Conservation (phyloP, 2,329 filamentous ascomycete genomes). For the Parafenestella ontariensis region DNA sequence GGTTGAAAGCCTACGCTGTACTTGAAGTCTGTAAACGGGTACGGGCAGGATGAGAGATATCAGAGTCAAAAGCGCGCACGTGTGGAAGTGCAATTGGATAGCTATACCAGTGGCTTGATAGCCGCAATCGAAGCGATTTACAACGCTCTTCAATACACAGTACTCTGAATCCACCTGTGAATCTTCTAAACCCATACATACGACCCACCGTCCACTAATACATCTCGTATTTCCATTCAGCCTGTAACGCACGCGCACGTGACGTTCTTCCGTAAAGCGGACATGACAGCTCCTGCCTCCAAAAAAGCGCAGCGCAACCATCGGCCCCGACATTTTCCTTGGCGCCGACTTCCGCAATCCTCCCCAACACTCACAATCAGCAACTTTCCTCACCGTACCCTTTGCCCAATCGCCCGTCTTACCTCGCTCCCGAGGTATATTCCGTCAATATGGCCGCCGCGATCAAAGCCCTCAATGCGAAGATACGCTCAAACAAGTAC, state of each 20-base stretch:
- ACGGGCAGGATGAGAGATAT: constrained; percentile 3
- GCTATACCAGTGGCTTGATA: constrained; percentile 14
- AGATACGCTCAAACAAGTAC: constrained; percentile 59
- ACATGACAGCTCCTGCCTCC: constrained; percentile 4
- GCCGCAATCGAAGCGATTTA: constrained; percentile 10
- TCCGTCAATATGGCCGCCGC: constrained; percentile 57
- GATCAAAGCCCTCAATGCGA: constrained; percentile 62
- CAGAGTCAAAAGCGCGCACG: constrained; percentile 7
- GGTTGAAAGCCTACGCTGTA: not conserved
- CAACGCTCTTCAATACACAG: not conserved
- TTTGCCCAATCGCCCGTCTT: constrained; percentile 9
- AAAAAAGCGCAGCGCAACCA: not conserved
- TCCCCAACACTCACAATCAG: constrained; percentile 5
- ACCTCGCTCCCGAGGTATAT: constrained; percentile 10
- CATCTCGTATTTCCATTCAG: not conserved
- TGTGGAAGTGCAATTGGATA: constrained; percentile 4
- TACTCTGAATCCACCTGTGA: not conserved
- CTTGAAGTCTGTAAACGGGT: not conserved
- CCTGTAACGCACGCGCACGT: constrained; percentile 18
- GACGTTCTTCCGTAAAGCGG: constrained; percentile 13
- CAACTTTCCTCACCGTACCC: not conserved
- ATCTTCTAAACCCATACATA: not conserved
- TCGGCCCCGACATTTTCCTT: constrained; percentile 7
- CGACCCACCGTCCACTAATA: not conserved
- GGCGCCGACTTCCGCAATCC: constrained; percentile 8